phyloP scores from a whole-genome alignment of 768 basidiomycete species.

The Pisolithus orientalis region DNA sequence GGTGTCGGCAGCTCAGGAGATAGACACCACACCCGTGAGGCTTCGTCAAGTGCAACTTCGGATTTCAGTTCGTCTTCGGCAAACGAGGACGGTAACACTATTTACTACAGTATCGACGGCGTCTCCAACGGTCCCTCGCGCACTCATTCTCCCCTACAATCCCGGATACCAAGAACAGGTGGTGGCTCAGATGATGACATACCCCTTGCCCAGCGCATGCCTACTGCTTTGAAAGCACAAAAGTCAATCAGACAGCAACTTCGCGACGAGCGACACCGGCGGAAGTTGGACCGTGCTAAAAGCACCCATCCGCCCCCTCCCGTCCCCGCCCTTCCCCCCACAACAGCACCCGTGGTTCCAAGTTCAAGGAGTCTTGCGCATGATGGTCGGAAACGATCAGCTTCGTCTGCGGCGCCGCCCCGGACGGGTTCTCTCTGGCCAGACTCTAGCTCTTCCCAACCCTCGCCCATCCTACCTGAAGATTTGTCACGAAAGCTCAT shows the following conservation, averaged over 20 bases:
- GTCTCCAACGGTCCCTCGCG: slow-evolving; percentile 22
- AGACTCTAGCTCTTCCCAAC: slow-evolving; percentile 40
- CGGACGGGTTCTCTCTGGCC: slow-evolving; percentile 21
- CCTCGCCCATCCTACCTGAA: slow-evolving; percentile 42
- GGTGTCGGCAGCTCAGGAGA: slow-evolving; percentile 23
- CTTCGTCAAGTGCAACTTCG: slow-evolving; percentile 28
- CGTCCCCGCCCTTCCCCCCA: slow-evolving; percentile 11
- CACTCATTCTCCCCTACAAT: slow-evolving; percentile 15
- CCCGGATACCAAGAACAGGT: slow-evolving; percentile 16
- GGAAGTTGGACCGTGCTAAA: slow-evolving; percentile 43
- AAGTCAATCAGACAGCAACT: slow-evolving; percentile 71
- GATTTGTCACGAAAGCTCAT: slow-evolving; percentile 56
- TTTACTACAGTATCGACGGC: slow-evolving; percentile 40
- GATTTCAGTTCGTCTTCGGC: slow-evolving; percentile 35
- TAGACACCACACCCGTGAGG: slow-evolving; percentile 19
- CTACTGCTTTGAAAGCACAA: slow-evolving; percentile 78
- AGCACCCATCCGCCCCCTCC: slow-evolving; percentile 14
- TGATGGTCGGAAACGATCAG: slow-evolving; percentile 29
- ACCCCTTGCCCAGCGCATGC: slow-evolving; percentile 78
- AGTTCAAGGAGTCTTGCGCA: slow-evolving; percentile 34
- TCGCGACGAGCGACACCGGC: slow-evolving; percentile 57
- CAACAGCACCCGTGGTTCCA: slow-evolving; percentile 18
- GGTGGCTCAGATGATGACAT: slow-evolving; percentile 66
- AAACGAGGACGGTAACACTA: slow-evolving; percentile 35
- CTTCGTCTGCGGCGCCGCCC: slow-evolving; percentile 20